phyloP scores from a whole-genome alignment of 768 basidiomycete genomes.

The Trametes cinnabarina region DNA sequence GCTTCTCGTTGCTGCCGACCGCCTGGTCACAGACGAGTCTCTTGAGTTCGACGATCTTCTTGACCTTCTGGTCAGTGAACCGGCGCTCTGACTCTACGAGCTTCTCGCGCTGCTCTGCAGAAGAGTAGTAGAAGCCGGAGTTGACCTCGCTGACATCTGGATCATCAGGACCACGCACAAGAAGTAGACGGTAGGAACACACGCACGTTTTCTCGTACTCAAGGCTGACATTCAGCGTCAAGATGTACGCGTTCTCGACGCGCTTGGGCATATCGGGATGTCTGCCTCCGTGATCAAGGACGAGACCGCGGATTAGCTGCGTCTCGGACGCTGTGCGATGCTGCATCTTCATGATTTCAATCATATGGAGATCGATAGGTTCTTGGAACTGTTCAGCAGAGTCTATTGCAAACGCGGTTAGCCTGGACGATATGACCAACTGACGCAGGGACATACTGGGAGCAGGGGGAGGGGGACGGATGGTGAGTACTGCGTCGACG shows the following conservation, averaged over 20 bases:
- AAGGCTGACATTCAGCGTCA: slow-evolving; percentile 94
- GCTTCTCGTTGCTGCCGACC: slow-evolving; percentile 76
- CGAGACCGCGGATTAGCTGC: slow-evolving; percentile 90
- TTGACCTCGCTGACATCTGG: slow-evolving; percentile 99
- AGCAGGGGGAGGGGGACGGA: slow-evolving; percentile 66
- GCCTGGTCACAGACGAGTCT: slow-evolving; percentile 94
- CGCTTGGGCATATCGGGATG: slow-evolving; percentile 99
- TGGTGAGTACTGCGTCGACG: slow-evolving; percentile 91
- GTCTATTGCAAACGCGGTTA: slow-evolving; percentile 39
- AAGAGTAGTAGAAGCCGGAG: slow-evolving; percentile 99
- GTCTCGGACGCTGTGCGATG: slow-evolving; percentile 98
- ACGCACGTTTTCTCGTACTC: slow-evolving; percentile 99
- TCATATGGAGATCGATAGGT: slow-evolving; percentile 98
- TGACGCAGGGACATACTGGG: slow-evolving; percentile 43
- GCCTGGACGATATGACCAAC: slow-evolving; percentile 22
- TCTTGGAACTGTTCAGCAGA: slow-evolving; percentile 70
- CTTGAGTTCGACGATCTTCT: slow-evolving; percentile 96
- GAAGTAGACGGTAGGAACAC: neutral
- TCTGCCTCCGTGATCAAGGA: slow-evolving; percentile 94
- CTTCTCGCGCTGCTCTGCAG: slow-evolving; percentile 97
- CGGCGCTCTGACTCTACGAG: slow-evolving; percentile 95
- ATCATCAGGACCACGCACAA: too few species aligned
- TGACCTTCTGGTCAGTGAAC: slow-evolving; percentile 91
- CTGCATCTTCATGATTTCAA: slow-evolving; percentile 99
- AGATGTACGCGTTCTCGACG: slow-evolving; percentile 91